Base-by-base conservation (phyloP, 192 early-diverging fungal genomes). In the Allomyces macrogynus region DNA sequence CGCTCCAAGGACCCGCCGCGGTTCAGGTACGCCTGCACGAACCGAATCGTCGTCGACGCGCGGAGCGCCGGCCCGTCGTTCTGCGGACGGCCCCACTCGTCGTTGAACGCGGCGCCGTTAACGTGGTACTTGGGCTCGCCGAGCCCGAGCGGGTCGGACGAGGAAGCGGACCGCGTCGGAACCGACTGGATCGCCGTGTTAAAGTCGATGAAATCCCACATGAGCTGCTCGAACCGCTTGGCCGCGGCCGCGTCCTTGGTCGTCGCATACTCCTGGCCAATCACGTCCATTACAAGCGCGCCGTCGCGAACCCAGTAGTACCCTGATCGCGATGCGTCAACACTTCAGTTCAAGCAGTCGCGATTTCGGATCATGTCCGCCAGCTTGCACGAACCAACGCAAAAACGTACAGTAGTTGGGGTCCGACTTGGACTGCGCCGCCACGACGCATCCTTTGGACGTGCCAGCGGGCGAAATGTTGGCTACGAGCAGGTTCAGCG, bases 221-320 rank as follows among this genome's bases (percentile, higher is more conserved):
- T n/a, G 24, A 71, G 61, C 10, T 42, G 14, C 63, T 67, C 68
- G 27, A 65, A 25, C n/a, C 16, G 24, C 16, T 65, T 65, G 24
- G 23, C 61, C 25, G 70, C 60, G 43, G 64, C 71, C 62, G 61
- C 63, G 57, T 23, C 62, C 23, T 60, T 40, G 26, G 71, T 68
- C 16, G 68, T 65, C 12, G 60, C 61, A 26, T 72, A 67, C 40
- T n/a, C 61, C 23, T 77, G 69, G 22, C 67, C 42, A 11, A 84
- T 62, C n/a, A 75, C 78, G 64, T 68, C 62, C 80, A 84, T 81
- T 10, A 75, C 74, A 14, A 87, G 74, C 8, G 79, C 84, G 18
- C 82, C 68, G 57, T 88, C 87, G 10, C 87, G 72, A 12, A 80
- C 79, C 89, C 89, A 91, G 18, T 76, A 62, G 61, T 86, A 91